Evolutionary conservation across 2,329 filamentous ascomycete species (phyloP).

Genomic region (Lithohypha guttulata): DNA sequence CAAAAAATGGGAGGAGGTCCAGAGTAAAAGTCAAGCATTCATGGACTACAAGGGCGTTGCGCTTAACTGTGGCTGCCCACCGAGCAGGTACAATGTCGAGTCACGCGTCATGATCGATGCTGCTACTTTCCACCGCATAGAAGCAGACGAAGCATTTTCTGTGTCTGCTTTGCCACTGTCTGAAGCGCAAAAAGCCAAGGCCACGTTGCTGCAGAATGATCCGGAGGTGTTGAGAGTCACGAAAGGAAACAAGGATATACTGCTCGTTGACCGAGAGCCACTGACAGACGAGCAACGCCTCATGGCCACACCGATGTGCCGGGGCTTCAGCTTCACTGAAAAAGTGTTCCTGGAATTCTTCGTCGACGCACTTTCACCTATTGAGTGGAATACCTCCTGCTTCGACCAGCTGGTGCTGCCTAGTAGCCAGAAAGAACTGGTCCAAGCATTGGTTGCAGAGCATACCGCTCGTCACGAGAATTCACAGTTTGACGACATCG

Average conservation of each 20-base stretch:
- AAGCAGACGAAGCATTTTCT: slow-evolving; percentile 27
- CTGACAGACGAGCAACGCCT: slow-evolving; percentile 78
- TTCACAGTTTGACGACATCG: slow-evolving; percentile 58
- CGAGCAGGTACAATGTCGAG: slow-evolving; percentile 48
- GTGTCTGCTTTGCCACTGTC: slow-evolving; percentile 2
- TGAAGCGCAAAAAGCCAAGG: slow-evolving; percentile 27
- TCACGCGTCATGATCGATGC: slow-evolving; percentile 87
- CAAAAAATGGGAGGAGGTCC: slow-evolving; percentile 69
- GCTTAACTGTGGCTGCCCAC: slow-evolving; percentile 51
- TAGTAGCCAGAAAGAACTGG: slow-evolving; percentile 52
- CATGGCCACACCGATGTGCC: slow-evolving; percentile 70
- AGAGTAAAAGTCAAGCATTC: slow-evolving; percentile 74
- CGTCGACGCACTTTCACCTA: slow-evolving; percentile 66
- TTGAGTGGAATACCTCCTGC: slow-evolving; percentile 72
- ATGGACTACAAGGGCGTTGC: slow-evolving; percentile 67
- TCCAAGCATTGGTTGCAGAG: slow-evolving; percentile 71
- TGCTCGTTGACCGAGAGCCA: slow-evolving; percentile 44
- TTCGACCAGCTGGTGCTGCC: slow-evolving; percentile 72
- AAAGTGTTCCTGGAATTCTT: slow-evolving; percentile 86
- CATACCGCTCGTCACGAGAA: slow-evolving; percentile 76
- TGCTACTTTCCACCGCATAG: slow-evolving; percentile 68
- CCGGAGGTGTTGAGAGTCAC: slow-evolving; percentile 44
- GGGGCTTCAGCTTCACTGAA: slow-evolving; percentile 78
- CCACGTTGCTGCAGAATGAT: slow-evolving; percentile 6
- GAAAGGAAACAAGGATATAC: slow-evolving; percentile 41